Evolutionary conservation across 805 yeast genomes (phyloP).

Genomic region (Kazachstania kunashirensis): DNA sequence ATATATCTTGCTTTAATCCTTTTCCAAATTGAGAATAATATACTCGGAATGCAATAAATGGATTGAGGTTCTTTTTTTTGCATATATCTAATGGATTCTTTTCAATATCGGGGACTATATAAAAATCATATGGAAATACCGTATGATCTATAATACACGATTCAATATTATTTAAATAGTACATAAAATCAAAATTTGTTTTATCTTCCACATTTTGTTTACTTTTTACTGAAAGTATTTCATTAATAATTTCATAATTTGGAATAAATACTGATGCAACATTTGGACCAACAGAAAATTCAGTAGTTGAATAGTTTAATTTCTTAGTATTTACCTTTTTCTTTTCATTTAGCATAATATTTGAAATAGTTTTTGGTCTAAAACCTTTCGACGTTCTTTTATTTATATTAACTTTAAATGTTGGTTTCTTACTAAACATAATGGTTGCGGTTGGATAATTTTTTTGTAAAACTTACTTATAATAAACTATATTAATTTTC

Average conservation of each 20-base stretch:
- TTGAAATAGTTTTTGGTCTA: neutral
- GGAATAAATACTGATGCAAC: neutral
- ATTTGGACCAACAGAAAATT: neutral
- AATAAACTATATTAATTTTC: too few relatives aligned
- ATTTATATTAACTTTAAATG: slow-evolving; percentile 10
- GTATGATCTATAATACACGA: neutral
- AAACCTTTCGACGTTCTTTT: neutral
- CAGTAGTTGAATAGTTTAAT: slow-evolving; percentile 1
- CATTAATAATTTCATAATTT: neutral
- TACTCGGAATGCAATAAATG: slow-evolving; percentile 22
- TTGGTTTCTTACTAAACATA: slow-evolving; percentile 3
- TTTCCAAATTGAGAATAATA: slow-evolving; percentile 20
- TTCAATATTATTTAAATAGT: neutral
- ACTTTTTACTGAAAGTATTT: neutral
- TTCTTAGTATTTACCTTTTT: neutral
- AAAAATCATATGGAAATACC: neutral
- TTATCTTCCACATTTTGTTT: neutral
- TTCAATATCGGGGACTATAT: neutral
- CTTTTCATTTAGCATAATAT: neutral
- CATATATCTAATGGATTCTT: slow-evolving; percentile 4
- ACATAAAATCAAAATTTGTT: neutral
- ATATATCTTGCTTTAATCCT: slow-evolving; percentile 15
- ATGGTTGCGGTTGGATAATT: too few relatives aligned
- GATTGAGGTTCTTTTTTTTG: slow-evolving; percentile 10
- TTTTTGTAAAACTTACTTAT: too few relatives aligned